Percentiles rank a stretch among this genome's conserved stretches.
These are phyloP conservation scores for Euphorbia schlechtendalii DNA, from an alignment of 441 rosid species.

Conservation along the genomic window DNA sequence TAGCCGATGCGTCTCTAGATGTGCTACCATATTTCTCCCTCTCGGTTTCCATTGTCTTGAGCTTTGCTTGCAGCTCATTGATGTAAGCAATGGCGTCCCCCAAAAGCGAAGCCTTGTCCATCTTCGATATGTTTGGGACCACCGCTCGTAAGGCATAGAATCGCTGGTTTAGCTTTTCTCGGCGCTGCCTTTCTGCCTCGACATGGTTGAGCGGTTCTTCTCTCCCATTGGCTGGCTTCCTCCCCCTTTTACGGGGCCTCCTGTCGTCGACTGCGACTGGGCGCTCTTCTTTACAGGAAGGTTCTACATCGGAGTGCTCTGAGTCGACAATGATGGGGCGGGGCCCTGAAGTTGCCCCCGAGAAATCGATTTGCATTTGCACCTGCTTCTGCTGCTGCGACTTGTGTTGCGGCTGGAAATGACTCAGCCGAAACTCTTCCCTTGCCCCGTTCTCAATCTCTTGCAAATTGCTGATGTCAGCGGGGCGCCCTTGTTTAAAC, in stretches of 20 bases:
- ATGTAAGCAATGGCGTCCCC: slow-evolving; percentile 72
- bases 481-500: slow-evolving; percentile 35
- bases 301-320: slow-evolving; percentile 69
- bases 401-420: slow-evolving; percentile 41
- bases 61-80: slow-evolving; percentile 58
- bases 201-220: slow-evolving; percentile 77
- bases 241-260: slow-evolving; percentile 65
- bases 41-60: slow-evolving; percentile 49
- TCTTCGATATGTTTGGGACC: too few species aligned
- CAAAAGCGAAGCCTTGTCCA: slow-evolving; percentile 56
- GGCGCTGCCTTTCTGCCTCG: slow-evolving; percentile 70
- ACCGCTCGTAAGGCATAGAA: slow-evolving; percentile 64
- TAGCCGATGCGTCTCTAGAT: slow-evolving; percentile 35
- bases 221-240: slow-evolving; percentile 69
- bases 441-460: slow-evolving; percentile 43
- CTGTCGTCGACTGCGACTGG: slow-evolving; percentile 41
- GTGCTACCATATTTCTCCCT: slow-evolving; percentile 48
- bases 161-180: slow-evolving; percentile 68
- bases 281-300: slow-evolving; percentile 51
- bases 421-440: slow-evolving; percentile 40
- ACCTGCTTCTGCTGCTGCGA: slow-evolving; percentile 46
- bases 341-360: slow-evolving; percentile 59
- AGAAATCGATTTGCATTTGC: slow-evolving; percentile 73
- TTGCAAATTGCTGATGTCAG: slow-evolving; percentile 37
- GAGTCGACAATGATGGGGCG: slow-evolving; percentile 41